Conservation (phyloP, 208 protist species). For the Strigomonas culicis region DNA sequence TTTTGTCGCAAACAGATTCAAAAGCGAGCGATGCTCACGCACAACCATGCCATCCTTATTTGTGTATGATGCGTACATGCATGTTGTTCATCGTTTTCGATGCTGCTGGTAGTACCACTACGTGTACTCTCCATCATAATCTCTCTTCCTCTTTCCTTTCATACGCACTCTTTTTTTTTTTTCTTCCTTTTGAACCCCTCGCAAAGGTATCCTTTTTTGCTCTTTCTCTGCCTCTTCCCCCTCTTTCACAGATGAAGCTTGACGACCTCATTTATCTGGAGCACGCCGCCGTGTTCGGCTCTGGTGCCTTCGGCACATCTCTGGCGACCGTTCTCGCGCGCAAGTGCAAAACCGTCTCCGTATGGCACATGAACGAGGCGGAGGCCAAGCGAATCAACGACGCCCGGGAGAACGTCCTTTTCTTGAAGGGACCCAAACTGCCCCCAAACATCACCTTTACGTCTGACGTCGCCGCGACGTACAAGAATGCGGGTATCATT, state of each 20-base stretch:
- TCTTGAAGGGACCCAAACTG: slow-evolving; percentile 64
- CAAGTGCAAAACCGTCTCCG: slow-evolving; percentile 38
- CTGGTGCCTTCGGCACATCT: slow-evolving; percentile 40
- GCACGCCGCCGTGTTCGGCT: slow-evolving; percentile 43
- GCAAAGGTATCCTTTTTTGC: slow-evolving; percentile 3
- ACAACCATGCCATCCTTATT: background rate
- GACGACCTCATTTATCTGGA: slow-evolving; percentile 23
- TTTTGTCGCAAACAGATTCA: background rate
- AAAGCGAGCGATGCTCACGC: background rate
- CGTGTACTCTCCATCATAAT: background rate
- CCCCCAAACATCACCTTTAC: slow-evolving; percentile 66
- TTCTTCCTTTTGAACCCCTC: slow-evolving; percentile 4
- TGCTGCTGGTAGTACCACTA: background rate
- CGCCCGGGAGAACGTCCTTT: slow-evolving; percentile 69
- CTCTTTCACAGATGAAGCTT: slow-evolving; percentile 13
- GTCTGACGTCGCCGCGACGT: slow-evolving; percentile 37
- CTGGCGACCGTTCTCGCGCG: slow-evolving; percentile 42
- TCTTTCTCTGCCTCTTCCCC: background rate
- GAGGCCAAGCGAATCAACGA: slow-evolving; percentile 9
- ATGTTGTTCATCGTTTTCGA: slow-evolving; percentile 1
- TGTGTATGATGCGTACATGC: slow-evolving; percentile 7
- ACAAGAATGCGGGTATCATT: slow-evolving; percentile 63
- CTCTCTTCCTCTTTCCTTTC: background rate
- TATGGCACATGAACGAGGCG: slow-evolving; percentile 21
- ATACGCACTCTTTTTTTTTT: background rate